phyloP scores from a whole-genome alignment of 2,329 filamentous ascomycete genomes.

The Colletotrichum sp. region DNA sequence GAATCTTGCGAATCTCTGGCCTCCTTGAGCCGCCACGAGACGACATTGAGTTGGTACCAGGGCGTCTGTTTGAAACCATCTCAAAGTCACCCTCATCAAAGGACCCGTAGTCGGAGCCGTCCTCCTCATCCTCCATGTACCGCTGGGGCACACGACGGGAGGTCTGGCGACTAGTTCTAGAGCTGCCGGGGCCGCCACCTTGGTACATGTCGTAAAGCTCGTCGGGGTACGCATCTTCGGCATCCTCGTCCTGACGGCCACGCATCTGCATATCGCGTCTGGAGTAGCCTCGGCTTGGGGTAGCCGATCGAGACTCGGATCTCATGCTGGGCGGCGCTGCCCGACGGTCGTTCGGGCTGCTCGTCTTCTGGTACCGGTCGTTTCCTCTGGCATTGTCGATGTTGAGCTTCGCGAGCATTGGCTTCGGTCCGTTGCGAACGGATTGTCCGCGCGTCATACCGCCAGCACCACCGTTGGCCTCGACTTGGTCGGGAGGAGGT shows the following conservation, averaged over 20 bases:
- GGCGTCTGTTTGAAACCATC: slow-evolving; percentile 67
- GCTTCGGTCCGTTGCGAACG: slow-evolving; percentile 66
- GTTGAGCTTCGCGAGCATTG: slow-evolving; percentile 66
- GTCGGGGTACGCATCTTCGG: slow-evolving; percentile 69
- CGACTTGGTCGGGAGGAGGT: slow-evolving; percentile 91
- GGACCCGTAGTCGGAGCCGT: slow-evolving; percentile 72
- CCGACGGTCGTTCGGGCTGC: slow-evolving; percentile 41
- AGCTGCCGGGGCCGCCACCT: slow-evolving; percentile 38
- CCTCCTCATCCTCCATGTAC: slow-evolving; percentile 82
- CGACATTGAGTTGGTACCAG: slow-evolving; percentile 48
- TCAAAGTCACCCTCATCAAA: slow-evolving; percentile 83
- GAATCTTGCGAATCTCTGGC: slow-evolving; percentile 77
- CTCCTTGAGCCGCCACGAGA: slow-evolving; percentile 62
- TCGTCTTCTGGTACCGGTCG: slow-evolving; percentile 60
- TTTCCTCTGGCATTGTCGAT: slow-evolving; percentile 58
- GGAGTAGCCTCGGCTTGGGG: slow-evolving; percentile 41
- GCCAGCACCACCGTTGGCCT: slow-evolving; percentile 39
- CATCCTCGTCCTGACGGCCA: slow-evolving; percentile 46
- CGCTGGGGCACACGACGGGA: slow-evolving; percentile 49
- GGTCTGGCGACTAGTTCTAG: slow-evolving; percentile 45
- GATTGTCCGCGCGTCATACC: slow-evolving; percentile 60
- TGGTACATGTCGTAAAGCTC: slow-evolving; percentile 73
- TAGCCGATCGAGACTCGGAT: slow-evolving; percentile 50
- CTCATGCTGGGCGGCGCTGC: slow-evolving; percentile 30
- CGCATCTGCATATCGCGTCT: slow-evolving; percentile 21